Evolutionary conservation across 148 eudicot species (phyloP).

Genomic region (Chenopodium suecicum): DNA sequence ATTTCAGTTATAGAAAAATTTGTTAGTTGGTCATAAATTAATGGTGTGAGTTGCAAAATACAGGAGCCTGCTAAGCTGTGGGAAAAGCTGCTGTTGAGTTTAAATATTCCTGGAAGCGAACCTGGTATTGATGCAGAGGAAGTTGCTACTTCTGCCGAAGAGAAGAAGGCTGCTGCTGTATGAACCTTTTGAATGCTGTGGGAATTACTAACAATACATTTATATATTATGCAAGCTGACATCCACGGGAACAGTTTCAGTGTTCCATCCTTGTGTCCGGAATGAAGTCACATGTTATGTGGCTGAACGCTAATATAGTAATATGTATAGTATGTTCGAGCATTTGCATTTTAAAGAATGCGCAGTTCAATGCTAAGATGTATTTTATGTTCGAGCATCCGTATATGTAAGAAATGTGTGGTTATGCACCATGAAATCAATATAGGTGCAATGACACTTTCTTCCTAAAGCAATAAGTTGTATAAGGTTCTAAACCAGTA

Average conservation of each 20-base stretch:
- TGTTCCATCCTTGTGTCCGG: neutral
- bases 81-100: conserved; percentile 62
- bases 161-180: conserved; percentile 46
- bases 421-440: neutral
- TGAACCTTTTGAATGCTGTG: neutral
- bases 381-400: neutral
- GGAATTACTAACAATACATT: neutral
- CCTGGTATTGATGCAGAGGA: conserved; percentile 78
- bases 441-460: neutral
- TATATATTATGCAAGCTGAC: neutral
- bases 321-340: neutral
- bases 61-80: conserved; percentile 87
- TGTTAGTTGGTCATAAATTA: neutral
- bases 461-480: neutral
- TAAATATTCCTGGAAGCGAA: conserved; percentile 62
- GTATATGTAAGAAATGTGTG: neutral
- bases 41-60: neutral
- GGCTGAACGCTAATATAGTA: neutral
- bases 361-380: neutral
- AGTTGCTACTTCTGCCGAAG: conserved; percentile 77
- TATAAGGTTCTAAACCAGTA: neutral
- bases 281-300: neutral
- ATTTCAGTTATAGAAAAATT: neutral
- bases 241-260: neutral
- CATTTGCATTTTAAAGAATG: neutral